These are phyloP conservation scores for Cantharellus anzutake DNA, from an alignment of 768 basidiomycete species.

Conservation along the genomic window DNA sequence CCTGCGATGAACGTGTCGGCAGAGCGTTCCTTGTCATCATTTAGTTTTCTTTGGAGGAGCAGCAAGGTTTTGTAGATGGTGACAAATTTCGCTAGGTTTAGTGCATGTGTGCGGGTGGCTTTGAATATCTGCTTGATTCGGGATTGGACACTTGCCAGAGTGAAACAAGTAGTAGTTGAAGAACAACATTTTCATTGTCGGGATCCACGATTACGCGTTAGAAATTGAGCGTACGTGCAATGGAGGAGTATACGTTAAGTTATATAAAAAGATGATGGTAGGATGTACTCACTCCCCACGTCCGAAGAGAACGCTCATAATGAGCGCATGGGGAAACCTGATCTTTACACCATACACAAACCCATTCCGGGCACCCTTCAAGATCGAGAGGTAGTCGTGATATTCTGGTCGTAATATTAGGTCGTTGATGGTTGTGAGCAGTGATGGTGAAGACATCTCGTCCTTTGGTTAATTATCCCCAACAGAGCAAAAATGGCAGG, in stretches of 20 bases:
- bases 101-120: slow-evolving; percentile 77
- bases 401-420: slow-evolving; percentile 31
- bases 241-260: too few relatives aligned
- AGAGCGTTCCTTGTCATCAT: slow-evolving; percentile 63
- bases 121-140: slow-evolving; percentile 50
- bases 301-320: slow-evolving; percentile 91
- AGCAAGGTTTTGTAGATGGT: slow-evolving; percentile 78
- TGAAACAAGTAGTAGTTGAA: neutral
- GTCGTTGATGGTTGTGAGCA: neutral
- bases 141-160: slow-evolving; percentile 40
- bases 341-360: slow-evolving; percentile 42
- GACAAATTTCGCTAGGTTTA: slow-evolving; percentile 88
- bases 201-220: neutral
- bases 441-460: neutral
- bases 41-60: slow-evolving; percentile 61
- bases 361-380: slow-evolving; percentile 88
- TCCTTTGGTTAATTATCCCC: too few relatives aligned
- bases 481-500: too few relatives aligned
- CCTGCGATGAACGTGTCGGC: slow-evolving; percentile 87
- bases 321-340: slow-evolving; percentile 85
- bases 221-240: neutral
- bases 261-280: slow-evolving; percentile 1
- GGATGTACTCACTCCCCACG: slow-evolving; percentile 56
- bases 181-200: neutral
- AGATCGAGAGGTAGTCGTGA: slow-evolving; percentile 79